These are phyloP conservation scores for Pestalotiopsis sp. DNA, from an alignment of 2,329 filamentous ascomycete species.

Conservation along the genomic window DNA sequence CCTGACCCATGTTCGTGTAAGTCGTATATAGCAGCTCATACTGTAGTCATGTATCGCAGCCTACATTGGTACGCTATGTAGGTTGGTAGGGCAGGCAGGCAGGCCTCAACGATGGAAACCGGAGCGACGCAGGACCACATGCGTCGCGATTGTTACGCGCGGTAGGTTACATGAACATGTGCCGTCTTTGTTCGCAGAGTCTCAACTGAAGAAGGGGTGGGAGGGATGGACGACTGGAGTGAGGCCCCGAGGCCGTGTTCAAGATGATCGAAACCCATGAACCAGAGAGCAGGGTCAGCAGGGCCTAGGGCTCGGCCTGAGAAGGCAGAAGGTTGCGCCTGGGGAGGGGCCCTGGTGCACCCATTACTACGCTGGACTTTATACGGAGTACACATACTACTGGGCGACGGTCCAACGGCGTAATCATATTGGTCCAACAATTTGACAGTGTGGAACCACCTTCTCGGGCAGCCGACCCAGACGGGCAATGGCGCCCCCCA, in stretches of 20 bases:
- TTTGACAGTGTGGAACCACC: constrained; percentile 4
- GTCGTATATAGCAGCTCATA: not conserved
- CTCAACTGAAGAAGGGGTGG: not conserved
- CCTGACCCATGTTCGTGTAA: not conserved
- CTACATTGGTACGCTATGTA: not conserved
- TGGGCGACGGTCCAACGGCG: not conserved
- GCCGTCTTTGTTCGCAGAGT: not conserved
- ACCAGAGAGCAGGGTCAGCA: not conserved
- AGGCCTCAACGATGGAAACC: not conserved
- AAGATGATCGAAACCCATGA: not conserved
- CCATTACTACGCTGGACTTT: not conserved
- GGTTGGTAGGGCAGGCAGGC: not conserved
- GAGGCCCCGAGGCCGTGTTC: not conserved
- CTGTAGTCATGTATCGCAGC: not conserved
- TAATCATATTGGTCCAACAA: not conserved
- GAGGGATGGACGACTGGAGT: not conserved
- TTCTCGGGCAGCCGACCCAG: constrained; percentile 13
- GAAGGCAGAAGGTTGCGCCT: not conserved
- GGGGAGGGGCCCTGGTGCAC: not conserved
- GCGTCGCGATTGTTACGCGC: not conserved
- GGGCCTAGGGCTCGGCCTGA: not conserved
- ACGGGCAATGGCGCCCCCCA: constrained; percentile 5
- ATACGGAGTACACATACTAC: not conserved
- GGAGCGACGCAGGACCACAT: not conserved
- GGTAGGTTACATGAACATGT: not conserved